Evolutionary conservation across 2,329 filamentous ascomycete species (phyloP), one percentile per base, ranked within the genome.

Genomic region (Monilinia fructigena): DNA sequence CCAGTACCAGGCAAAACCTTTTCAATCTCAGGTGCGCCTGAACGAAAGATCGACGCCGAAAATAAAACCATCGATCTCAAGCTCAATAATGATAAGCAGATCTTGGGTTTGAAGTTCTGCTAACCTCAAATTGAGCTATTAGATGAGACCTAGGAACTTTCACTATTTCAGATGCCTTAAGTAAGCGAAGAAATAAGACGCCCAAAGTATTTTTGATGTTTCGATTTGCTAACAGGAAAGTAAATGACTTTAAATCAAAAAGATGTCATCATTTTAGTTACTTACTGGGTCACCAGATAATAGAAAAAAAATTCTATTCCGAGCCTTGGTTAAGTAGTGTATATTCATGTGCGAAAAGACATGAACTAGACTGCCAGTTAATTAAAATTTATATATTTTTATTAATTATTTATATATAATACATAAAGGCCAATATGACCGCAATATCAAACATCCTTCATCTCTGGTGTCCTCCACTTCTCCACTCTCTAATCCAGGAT

Each of bases 401-500:
- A 50, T 18, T 50, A 6, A 38, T 26, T 35, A 50, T 26, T 35
- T 31, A 61, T 38, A 16, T 50, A 61, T 20, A 38, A 50, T 40
- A 50, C 58, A 60, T 16, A 6, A 38, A 23, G 4, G 14, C 23
- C 10, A 20, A 14, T 26, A 38, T 11, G 8, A 26, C 31, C 8
- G 20, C 12, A 31, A 38, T 5, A 4, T 38, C n/a, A 61, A 14
- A 61, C 14, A 52, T 28, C 58, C 31, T 40, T 35, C 58, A 61
- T 61, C 45, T 61, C 58, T 16, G 58, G 58, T 61, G 18, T 61
- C 58, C 31, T 50, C 58, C 18, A 61, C 31, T 8, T 61, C 58
- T 26, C 58, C 58, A 61, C 45, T 61, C 45, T 61, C 58, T 38
- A 61, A 26, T 7, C 45, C 58, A 38, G 45, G 45, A 31, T 61